Percentiles rank a stretch among this genome's conserved stretches.
Evolutionary conservation across 2,329 filamentous ascomycete species (phyloP).

Genomic region (Exophiala calicioides): DNA sequence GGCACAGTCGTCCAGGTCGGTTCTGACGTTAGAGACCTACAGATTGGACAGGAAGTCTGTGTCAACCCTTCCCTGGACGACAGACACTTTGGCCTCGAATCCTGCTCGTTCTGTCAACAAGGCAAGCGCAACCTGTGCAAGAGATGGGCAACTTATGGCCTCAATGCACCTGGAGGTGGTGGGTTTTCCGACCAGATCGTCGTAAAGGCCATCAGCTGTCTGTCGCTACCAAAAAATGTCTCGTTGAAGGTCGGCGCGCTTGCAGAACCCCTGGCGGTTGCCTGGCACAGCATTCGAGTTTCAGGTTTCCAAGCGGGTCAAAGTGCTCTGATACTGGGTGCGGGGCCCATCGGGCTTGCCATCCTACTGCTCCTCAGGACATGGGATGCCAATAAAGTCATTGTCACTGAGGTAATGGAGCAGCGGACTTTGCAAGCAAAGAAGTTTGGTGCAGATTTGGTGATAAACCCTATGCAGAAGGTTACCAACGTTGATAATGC

Average conservation of each 20-base stretch:
- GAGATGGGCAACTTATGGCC: constrained; percentile 2
- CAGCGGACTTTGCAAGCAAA: constrained; percentile 49
- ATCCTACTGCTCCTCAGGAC: constrained; percentile 50
- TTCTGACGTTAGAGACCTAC: not conserved
- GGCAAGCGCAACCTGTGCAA: constrained; percentile 10
- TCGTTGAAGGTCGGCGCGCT: constrained; percentile 37
- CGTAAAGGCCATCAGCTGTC: constrained; percentile 3
- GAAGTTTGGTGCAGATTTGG: constrained; percentile 52
- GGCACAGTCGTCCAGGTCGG: constrained; percentile 42
- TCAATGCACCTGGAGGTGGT: constrained; percentile 9
- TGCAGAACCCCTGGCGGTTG: constrained; percentile 57
- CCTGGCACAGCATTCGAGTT: constrained; percentile 56
- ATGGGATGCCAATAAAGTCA: constrained; percentile 47
- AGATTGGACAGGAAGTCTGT: constrained; percentile 6
- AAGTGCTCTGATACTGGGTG: constrained; percentile 50
- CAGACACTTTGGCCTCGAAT: constrained; percentile 24
- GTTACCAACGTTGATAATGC: not conserved
- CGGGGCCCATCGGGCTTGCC: constrained; percentile 55
- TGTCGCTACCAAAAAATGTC: constrained; percentile 7
- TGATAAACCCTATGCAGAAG: constrained; percentile 46
- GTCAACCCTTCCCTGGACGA: constrained; percentile 9
- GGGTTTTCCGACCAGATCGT: constrained; percentile 2
- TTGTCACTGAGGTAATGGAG: constrained; percentile 48
- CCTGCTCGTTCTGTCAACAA: constrained; percentile 2
- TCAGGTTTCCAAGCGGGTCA: constrained; percentile 48